phyloP scores from a whole-genome alignment of 768 basidiomycete species.

The Clitopilus passeckerianus region DNA sequence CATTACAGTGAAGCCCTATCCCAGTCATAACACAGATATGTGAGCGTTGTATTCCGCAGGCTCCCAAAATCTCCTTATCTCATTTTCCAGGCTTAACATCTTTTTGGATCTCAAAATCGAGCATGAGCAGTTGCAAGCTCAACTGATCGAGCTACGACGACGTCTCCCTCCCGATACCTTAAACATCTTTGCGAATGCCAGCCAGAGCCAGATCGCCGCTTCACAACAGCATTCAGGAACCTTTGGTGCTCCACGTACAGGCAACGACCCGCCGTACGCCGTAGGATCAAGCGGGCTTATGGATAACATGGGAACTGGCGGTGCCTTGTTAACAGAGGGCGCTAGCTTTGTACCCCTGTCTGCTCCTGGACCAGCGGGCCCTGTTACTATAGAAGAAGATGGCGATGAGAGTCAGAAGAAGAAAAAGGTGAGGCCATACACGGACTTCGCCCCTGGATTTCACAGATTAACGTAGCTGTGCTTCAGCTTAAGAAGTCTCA shows the following conservation, averaged over 20 bases:
- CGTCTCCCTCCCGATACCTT: conserved; percentile 18
- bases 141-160: conserved; percentile 38
- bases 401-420: conserved; percentile 50
- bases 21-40: conserved; percentile 68
- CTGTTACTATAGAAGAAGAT: conserved; percentile 32
- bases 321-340: not conserved
- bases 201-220: conserved; percentile 8
- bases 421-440: conserved; percentile 47
- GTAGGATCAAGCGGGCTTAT: not conserved
- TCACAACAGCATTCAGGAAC: not conserved
- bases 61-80: not conserved
- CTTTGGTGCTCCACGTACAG: not conserved
- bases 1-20: conserved; percentile 71
- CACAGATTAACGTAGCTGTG: too few relatives aligned
- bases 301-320: not conserved
- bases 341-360: not conserved
- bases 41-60: conserved; percentile 22
- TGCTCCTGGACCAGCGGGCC: not conserved
- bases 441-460: not conserved
- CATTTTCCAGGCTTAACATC: conserved; percentile 51
- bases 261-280: not conserved
- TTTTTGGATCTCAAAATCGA: conserved; percentile 84
- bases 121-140: conserved; percentile 74
- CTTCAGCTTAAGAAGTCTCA: conserved; percentile 42
- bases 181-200: conserved; percentile 16